Conservation (phyloP, 1,139 yeast species). For the Saccharomycopsis hybrid region DNA sequence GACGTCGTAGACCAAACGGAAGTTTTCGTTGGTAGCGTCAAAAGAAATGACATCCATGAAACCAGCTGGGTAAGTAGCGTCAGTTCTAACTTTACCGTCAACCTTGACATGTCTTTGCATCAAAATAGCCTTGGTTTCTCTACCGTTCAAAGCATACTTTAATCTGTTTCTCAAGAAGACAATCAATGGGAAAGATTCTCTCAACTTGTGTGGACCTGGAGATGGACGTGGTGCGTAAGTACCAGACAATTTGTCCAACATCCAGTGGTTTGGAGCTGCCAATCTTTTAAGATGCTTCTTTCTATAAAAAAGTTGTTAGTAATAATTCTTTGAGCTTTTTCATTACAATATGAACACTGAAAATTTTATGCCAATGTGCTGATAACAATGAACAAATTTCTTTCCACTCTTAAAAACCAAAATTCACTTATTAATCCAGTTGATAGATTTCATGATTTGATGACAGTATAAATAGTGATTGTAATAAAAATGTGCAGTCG, state of each 20-base stretch:
- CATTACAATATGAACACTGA: background rate
- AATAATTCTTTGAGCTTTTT: conserved; percentile 12
- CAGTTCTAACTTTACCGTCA: conserved; percentile 99
- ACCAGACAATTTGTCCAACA: conserved; percentile 99
- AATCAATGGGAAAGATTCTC: conserved; percentile 97
- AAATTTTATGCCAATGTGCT: too few relatives aligned
- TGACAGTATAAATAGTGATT: too few relatives aligned
- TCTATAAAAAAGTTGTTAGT: conserved; percentile 37
- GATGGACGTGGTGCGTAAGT: conserved; percentile 99
- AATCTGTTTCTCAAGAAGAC: conserved; percentile 99
- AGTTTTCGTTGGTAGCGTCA: conserved; percentile 98
- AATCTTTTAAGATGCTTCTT: conserved; percentile 97
- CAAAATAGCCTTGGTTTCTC: conserved; percentile 98
- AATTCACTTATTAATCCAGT: too few relatives aligned
- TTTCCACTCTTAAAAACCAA: too few relatives aligned
- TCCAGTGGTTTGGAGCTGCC: conserved; percentile 99
- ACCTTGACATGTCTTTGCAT: conserved; percentile 99
- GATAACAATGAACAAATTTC: too few relatives aligned
- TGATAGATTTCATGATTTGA: too few relatives aligned
- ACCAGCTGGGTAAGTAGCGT: conserved; percentile 97
- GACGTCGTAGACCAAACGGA: conserved; percentile 96
- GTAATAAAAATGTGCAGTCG: too few relatives aligned
- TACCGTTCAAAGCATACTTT: conserved; percentile 98
- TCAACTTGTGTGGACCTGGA: conserved; percentile 98
- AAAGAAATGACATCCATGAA: conserved; percentile 97